Evolutionary conservation across 1,284 basidiomycete species (phyloP), one percentile per base, ranked within the genome.

Genomic region (Tremellales sp.): DNA sequence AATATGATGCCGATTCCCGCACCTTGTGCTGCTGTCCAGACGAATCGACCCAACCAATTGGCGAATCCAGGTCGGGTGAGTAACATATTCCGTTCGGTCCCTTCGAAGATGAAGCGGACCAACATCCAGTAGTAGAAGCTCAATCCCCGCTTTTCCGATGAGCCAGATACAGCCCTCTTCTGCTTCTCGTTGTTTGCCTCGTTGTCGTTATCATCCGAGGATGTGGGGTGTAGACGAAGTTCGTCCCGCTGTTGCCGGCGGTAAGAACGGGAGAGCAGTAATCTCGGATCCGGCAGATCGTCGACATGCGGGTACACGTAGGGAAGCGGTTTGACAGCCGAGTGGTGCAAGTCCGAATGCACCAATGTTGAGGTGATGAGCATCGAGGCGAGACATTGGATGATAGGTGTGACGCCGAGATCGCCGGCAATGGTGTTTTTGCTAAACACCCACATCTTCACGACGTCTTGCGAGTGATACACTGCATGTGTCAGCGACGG

Each of bases 271-370:
- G 43, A 39, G 33, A 64, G 50, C 29, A 67, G 39, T 33, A 46
- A 25, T 25, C 49, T 40, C 2, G 74, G 74, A 44, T 75, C 70
- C 0, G 74, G 73, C 2, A 75, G 60, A 48, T 72, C 65, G 29
- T 66, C 61, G 23, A 74, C 70, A 54, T 74, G 74, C 3, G 74
- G 74, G 57, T 70, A 75, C 22, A 72, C 71, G 52, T 71, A 75
- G 0, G 70, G 62, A 6, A 75, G 52, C 3, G 74, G 74, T 15
- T 40, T 47, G 46, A 74, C 65, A 1, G 59, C 62, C n/a, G 52
- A 41, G 45, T 69, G 57, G 49, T 75, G 74, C 22, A 75, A 40
- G 51, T 75, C 74, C 42, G 72, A 72, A 51, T 74, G 74, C 6
- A 75, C 73, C 23, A 75, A 65, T 0, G 72, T 72, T 10, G 72